phyloP scores from a whole-genome alignment of 805 yeast species.

The Wickerhamomyces subpelliculosus region DNA sequence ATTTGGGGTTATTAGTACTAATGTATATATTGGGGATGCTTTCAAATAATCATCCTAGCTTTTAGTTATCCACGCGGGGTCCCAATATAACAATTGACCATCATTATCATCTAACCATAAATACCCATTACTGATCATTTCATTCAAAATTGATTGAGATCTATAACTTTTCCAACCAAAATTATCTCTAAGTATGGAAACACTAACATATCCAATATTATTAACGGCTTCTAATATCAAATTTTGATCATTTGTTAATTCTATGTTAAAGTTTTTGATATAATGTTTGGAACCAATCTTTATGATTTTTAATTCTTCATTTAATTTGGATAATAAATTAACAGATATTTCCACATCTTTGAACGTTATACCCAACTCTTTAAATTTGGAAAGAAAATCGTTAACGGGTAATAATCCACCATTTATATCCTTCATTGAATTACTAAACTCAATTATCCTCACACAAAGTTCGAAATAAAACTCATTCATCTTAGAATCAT shows the following conservation, averaged over 20 bases:
- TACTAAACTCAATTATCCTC: constrained; percentile 69
- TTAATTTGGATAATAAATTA: constrained; percentile 45
- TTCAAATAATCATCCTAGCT: no score
- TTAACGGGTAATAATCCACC: constrained; percentile 75
- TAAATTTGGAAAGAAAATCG: constrained; percentile 36
- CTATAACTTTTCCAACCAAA: constrained; percentile 66
- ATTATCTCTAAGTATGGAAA: constrained; percentile 61
- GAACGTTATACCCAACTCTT: constrained; percentile 27
- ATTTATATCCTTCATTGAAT: constrained; percentile 59
- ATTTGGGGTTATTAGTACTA: no score
- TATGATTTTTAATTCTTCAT: constrained; percentile 65
- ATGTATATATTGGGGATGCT: no score
- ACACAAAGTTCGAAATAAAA: constrained; percentile 64
- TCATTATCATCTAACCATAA: constrained; percentile 74
- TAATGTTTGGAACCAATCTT: constrained; percentile 42
- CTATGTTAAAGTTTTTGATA: constrained; percentile 56
- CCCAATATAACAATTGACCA: constrained; percentile 54
- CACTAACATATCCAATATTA: constrained; percentile 67
- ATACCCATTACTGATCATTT: constrained; percentile 75
- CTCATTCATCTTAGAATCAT: constrained; percentile 32
- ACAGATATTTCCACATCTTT: constrained; percentile 55
- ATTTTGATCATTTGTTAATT: constrained; percentile 61
- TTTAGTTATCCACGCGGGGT: constrained; percentile 59
- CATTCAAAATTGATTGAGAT: constrained; percentile 57
- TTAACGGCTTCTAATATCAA: constrained; percentile 69